Percentiles rank a stretch among this genome's conserved stretches.
phyloP scores from a whole-genome alignment of 2,329 filamentous ascomycete genomes.

The Aciculosporium take region DNA sequence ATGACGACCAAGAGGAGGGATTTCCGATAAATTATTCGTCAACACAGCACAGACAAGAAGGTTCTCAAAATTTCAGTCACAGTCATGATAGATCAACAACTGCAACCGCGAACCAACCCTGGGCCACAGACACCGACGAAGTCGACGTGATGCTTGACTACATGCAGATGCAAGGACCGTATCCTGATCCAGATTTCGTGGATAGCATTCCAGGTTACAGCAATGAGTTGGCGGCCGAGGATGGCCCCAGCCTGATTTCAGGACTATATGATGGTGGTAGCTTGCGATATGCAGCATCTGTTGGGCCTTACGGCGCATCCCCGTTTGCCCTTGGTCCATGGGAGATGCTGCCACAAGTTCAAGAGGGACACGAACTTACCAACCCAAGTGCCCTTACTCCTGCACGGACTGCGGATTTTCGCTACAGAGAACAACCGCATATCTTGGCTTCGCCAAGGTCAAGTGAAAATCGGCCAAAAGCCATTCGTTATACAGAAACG shows the following conservation, averaged over 20 bases:
- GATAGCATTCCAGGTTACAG: slow-evolving; percentile 1
- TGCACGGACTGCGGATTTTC: slow-evolving; percentile 18
- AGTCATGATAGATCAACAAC: slow-evolving; percentile 6
- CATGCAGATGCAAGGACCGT: slow-evolving; percentile 5
- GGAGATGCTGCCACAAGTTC: slow-evolving; percentile 7
- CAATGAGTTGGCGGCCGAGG: not conserved
- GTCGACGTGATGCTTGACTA: slow-evolving; percentile 1
- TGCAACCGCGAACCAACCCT: slow-evolving; percentile 4
- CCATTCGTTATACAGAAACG: not conserved
- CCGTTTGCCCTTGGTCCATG: slow-evolving; percentile 9
- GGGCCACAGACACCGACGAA: slow-evolving; percentile 3
- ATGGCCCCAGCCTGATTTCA: slow-evolving; percentile 4
- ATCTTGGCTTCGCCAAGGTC: slow-evolving; percentile 3
- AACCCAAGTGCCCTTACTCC: slow-evolving; percentile 17
- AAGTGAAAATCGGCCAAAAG: slow-evolving; percentile 2
- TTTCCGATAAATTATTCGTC: slow-evolving; percentile 19
- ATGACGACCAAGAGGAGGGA: slow-evolving; percentile 20
- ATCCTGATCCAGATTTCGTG: slow-evolving; percentile 4
- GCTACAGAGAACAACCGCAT: slow-evolving; percentile 9
- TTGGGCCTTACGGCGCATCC: slow-evolving; percentile 9
- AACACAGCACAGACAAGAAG: slow-evolving; percentile 9
- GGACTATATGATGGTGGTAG: slow-evolving; percentile 4
- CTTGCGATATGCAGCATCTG: slow-evolving; percentile 5
- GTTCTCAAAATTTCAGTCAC: not conserved
- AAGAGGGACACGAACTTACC: slow-evolving; percentile 20